Percentiles rank a stretch among this genome's conserved stretches.
Evolutionary conservation across 2,329 filamentous ascomycete species (phyloP).

Genomic region (Fusarium guadeloupense): DNA sequence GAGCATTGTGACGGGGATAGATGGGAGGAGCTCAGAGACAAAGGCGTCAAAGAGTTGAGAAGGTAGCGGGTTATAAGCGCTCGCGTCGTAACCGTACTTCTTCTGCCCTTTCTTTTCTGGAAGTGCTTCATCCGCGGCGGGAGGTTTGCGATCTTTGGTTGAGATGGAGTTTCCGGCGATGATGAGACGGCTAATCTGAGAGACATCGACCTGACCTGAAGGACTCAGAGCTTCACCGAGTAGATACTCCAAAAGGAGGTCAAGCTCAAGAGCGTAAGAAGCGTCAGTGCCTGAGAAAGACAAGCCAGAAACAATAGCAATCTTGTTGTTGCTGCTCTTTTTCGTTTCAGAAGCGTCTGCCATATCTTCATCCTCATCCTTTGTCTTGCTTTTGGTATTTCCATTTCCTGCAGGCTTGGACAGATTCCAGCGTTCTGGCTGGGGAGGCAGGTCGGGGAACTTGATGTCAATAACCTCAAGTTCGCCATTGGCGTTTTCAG

Average conservation of each 20-base stretch:
- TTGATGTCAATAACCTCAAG: slow-evolving; percentile 93
- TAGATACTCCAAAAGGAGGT: slow-evolving; percentile 85
- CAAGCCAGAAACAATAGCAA: slow-evolving; percentile 90
- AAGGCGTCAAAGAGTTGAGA: slow-evolving; percentile 86
- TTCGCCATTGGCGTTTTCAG: slow-evolving; percentile 90
- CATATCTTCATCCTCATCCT: slow-evolving; percentile 67
- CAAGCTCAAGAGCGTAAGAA: slow-evolving; percentile 77
- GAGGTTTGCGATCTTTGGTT: slow-evolving; percentile 57
- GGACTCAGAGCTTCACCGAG: slow-evolving; percentile 80
- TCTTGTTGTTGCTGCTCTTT: slow-evolving; percentile 63
- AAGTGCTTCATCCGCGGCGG: slow-evolving; percentile 49
- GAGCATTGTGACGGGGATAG: slow-evolving; percentile 87
- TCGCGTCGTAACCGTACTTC: slow-evolving; percentile 95
- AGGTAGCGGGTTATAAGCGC: slow-evolving; percentile 85
- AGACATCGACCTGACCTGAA: slow-evolving; percentile 65
- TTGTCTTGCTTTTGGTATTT: slow-evolving; percentile 46
- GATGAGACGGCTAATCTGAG: slow-evolving; percentile 82
- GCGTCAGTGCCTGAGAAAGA: slow-evolving; percentile 79
- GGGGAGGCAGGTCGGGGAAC: slow-evolving; percentile 84
- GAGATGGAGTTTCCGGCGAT: slow-evolving; percentile 94
- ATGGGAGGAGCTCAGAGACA: slow-evolving; percentile 81
- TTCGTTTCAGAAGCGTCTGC: slow-evolving; percentile 50
- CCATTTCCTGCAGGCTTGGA: slow-evolving; percentile 57
- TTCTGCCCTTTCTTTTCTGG: slow-evolving; percentile 65
- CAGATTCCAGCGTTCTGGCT: slow-evolving; percentile 81